Base-by-base conservation (phyloP, 768 basidiomycete species). In the Strobilomyces confusus region DNA sequence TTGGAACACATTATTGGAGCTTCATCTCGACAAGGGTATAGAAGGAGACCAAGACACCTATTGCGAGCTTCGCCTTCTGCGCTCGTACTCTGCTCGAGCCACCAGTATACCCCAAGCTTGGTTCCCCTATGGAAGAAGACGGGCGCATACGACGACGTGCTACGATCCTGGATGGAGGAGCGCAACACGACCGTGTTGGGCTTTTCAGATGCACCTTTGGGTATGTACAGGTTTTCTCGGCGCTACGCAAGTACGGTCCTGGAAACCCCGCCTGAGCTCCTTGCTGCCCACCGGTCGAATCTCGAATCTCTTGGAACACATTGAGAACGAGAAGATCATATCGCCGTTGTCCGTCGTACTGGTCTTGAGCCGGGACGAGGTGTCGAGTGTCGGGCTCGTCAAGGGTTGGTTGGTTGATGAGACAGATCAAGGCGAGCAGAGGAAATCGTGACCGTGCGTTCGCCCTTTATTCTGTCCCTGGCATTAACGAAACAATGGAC, bases 1-100 rank as follows among this genome's bases (percentile, higher is more conserved):
- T 4, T 98, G 95, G 95, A 97, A 95, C 71, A 97, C 95, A 11
- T 75, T 98, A 3, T 73, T 98, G 55, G 95, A 99, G 71, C 79
- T 99, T 11, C 98, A 98, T 67, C 79, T 99, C 43, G 81, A 85
- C 9, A 69, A 68, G 17, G 58, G 55, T 17, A 29, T 46, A 9
- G 57, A 59, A 12, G 67, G 78, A 33, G 47, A 60, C 60, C 54
- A 57, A 44, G 23, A 49, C 12, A 47, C 42, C 0, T 22, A 42
- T 0, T 54, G 52, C 23, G 55, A 62, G 4, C 64, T 77, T 82
- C 4, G 94, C 83, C 40, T 95, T 98, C 65, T 26, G 97, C 95
- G 4, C 75, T 98, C n/a, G 89, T 99, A 36, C 78, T 99, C 2
- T 98, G 95, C 71, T 92, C 94, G 7, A 91, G 85, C 25, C 79